These are phyloP conservation scores for Pezicula rhizophila DNA, from an alignment of 2,329 filamentous ascomycete genomes.

Conservation along the genomic window DNA sequence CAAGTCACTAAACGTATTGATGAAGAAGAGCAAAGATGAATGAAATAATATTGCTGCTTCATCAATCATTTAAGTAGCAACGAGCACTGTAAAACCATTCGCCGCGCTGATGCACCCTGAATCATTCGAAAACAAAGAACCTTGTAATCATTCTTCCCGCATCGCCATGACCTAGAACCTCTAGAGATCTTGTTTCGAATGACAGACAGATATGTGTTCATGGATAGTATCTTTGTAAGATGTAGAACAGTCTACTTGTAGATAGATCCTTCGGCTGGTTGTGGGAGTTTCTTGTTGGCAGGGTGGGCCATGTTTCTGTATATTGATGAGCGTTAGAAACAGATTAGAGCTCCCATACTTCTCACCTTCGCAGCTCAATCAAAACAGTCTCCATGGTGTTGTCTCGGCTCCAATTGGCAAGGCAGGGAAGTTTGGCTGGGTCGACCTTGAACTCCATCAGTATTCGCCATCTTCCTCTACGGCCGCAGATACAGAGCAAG, in stretches of 20 bases:
- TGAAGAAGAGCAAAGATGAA: neutral
- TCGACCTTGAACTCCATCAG: conserved; percentile 55
- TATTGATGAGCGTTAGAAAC: conserved; percentile 3
- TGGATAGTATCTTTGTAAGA: no score
- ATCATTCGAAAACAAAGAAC: conserved; percentile 11
- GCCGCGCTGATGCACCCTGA: conserved; percentile 29
- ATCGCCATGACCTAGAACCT: neutral
- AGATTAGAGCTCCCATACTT: neutral
- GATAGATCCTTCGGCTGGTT: conserved; percentile 80
- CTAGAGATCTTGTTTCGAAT: neutral
- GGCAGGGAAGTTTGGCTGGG: conserved; percentile 72
- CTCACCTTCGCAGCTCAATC: conserved; percentile 74
- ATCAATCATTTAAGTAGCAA: conserved; percentile 12
- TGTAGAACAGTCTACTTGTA: conserved; percentile 29
- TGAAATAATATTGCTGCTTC: conserved; percentile 4
- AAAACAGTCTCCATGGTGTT: conserved; percentile 94
- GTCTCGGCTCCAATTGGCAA: conserved; percentile 85
- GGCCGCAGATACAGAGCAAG: neutral
- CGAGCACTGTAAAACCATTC: conserved; percentile 21
- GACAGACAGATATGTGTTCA: no score
- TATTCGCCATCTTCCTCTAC: neutral
- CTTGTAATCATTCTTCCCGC: neutral
- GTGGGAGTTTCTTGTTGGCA: conserved; percentile 88
- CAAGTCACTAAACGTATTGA: neutral
- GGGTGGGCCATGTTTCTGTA: conserved; percentile 85